These are phyloP conservation scores for Leccinum longicurvipes DNA, from an alignment of 768 basidiomycete genomes.

Conservation along the genomic window DNA sequence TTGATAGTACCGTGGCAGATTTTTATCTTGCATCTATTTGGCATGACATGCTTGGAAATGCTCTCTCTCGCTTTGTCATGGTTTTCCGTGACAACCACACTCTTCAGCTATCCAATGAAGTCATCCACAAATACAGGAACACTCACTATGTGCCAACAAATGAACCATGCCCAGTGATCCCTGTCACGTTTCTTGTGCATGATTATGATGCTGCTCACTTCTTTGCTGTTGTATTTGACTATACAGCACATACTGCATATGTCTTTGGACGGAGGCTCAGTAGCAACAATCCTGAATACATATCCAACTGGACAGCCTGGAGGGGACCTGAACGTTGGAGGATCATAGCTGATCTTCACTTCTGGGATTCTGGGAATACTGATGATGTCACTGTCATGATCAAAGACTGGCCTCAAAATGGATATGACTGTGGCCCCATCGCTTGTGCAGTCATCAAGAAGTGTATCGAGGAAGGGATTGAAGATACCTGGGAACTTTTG, in stretches of 20 bases:
- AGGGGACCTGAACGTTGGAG: not conserved
- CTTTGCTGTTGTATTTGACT: not conserved
- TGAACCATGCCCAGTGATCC: not conserved
- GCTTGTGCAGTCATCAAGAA: not conserved
- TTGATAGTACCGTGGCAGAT: not conserved
- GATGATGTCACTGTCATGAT: not conserved
- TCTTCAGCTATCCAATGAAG: not conserved
- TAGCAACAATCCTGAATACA: not conserved
- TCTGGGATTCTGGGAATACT: not conserved
- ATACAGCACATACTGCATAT: not conserved
- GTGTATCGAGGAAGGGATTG: not conserved
- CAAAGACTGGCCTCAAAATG: conserved; percentile 5
- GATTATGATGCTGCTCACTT: not conserved
- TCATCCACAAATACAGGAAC: not conserved
- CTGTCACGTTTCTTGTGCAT: not conserved
- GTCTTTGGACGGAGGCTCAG: not conserved
- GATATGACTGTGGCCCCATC: conserved; percentile 7
- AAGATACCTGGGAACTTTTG: not conserved
- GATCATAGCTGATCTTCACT: not conserved
- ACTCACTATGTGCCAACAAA: not conserved
- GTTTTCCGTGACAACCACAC: not conserved
- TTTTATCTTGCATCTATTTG: conserved; percentile 4
- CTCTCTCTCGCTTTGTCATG: not conserved
- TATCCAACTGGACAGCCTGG: not conserved
- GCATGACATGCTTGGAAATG: not conserved